Conservation (phyloP, 2,329 filamentous ascomycete genomes). For the Nemania bipapillata region DNA sequence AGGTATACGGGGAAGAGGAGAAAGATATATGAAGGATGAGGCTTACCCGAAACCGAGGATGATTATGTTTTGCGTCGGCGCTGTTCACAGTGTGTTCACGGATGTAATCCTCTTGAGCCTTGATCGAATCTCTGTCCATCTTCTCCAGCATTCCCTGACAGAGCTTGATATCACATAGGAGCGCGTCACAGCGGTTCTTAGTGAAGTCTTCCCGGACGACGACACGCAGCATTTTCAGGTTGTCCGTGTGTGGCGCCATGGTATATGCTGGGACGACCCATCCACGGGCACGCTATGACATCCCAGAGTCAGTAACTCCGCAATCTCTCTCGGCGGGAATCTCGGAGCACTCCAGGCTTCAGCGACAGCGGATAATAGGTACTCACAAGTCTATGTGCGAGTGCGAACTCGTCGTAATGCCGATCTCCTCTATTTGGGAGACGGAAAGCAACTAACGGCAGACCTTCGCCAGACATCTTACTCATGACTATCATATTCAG, state of each 20-base stretch:
- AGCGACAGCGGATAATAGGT: not conserved
- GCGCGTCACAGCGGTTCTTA: slow-evolving; percentile 79
- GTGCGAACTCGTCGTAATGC: slow-evolving; percentile 77
- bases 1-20: not conserved
- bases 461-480: slow-evolving; percentile 76
- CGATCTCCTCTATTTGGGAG: slow-evolving; percentile 68
- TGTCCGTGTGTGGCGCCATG: slow-evolving; percentile 87
- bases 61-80: slow-evolving; percentile 64
- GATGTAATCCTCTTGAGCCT: slow-evolving; percentile 75
- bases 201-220: slow-evolving; percentile 95
- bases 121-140: slow-evolving; percentile 77
- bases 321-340: not conserved
- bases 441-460: slow-evolving; percentile 91
- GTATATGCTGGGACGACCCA: slow-evolving; percentile 98
- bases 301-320: slow-evolving; percentile 6
- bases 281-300: slow-evolving; percentile 71
- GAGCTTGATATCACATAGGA: slow-evolving; percentile 82
- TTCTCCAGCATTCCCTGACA: slow-evolving; percentile 75
- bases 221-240: slow-evolving; percentile 89
- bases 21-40: not conserved
- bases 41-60: slow-evolving; percentile 63
- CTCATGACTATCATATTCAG: slow-evolving; percentile 71
- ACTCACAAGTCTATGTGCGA: slow-evolving; percentile 77
- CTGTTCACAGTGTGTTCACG: slow-evolving; percentile 65
- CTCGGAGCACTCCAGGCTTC: not conserved